phyloP scores from a whole-genome alignment of 257 asterid species.

The Plantago ovata region DNA sequence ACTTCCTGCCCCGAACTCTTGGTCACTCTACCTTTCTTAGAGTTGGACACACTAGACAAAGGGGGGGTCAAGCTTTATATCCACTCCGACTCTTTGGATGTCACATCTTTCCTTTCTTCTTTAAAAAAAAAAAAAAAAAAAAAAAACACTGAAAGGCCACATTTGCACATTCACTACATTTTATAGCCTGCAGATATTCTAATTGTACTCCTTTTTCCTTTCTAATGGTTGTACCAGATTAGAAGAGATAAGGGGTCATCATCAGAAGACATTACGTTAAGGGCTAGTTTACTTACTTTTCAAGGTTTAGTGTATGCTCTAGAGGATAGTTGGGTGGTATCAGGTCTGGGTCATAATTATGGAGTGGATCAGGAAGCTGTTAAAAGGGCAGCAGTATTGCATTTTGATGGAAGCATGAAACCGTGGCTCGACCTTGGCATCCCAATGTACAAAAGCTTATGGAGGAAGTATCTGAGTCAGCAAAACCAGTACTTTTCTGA shows the following conservation, averaged over 20 bases:
- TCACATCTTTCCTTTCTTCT: no score
- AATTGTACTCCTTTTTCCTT: conserved; percentile 10
- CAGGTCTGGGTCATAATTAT: conserved; percentile 86
- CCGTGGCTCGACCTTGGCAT: conserved; percentile 99
- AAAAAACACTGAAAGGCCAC: no score
- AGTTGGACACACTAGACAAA: no score
- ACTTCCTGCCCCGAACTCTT: no score
- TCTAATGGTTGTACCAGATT: conserved; percentile 40
- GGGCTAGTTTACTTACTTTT: conserved; percentile 74
- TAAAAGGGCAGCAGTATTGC: conserved; percentile 65
- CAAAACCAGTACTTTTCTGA: conserved; percentile 70
- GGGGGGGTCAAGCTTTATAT: no score
- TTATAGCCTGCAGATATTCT: conserved; percentile 9
- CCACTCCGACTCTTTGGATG: no score
- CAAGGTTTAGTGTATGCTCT: conserved; percentile 61
- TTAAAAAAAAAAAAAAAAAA: no score
- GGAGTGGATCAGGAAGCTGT: conserved; percentile 44
- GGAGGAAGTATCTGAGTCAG: conserved; percentile 70
- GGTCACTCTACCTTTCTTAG: no score
- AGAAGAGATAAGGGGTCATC: conserved; percentile 36
- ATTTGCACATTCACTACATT: background rate
- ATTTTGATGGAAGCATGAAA: conserved; percentile 94
- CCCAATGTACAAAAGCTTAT: conserved; percentile 59
- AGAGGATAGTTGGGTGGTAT: conserved; percentile 68
- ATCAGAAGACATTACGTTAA: conserved; percentile 45